Conservation (phyloP, 192 early-diverging fungal species). For the Umbelopsis vinacea region DNA sequence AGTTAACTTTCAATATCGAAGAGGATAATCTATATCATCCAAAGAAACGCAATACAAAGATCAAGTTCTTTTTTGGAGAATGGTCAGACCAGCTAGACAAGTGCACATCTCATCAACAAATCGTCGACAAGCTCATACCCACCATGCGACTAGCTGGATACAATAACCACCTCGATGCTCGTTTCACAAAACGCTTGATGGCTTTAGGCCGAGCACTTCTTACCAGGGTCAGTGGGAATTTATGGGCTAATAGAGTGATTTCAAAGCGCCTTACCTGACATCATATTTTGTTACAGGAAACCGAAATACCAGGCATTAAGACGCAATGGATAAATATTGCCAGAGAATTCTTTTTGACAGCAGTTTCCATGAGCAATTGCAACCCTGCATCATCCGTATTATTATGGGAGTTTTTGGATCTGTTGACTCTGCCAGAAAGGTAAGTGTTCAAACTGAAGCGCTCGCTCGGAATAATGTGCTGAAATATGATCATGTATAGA, state of each 20-base stretch:
- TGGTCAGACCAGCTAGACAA: conserved; percentile 58
- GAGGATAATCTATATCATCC: conserved; percentile 37
- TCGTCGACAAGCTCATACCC: conserved; percentile 41
- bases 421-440: conserved; percentile 61
- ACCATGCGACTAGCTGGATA: conserved; percentile 49
- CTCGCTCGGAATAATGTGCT: neutral
- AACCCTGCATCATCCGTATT: conserved; percentile 70
- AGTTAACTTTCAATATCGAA: conserved; percentile 22
- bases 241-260: neutral
- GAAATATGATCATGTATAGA: neutral
- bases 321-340: conserved; percentile 29
- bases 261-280: neutral
- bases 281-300: neutral
- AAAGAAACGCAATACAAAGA: conserved; percentile 15
- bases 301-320: conserved; percentile 18
- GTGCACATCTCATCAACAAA: conserved; percentile 33
- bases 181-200: conserved; percentile 30
- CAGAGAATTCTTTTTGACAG: conserved; percentile 61
- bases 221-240: conserved; percentile 19
- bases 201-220: conserved; percentile 16
- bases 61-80: conserved; percentile 61
- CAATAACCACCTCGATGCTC: conserved; percentile 41
- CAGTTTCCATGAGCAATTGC: conserved; percentile 58
- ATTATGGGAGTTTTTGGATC: conserved; percentile 69
- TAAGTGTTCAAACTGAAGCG: conserved; percentile 32